A percentile compares a stretch with the other conserved stretches of the same genome.
Conservation (phyloP, 2,329 filamentous ascomycete genomes). For the Lomentospora prolificans region DNA sequence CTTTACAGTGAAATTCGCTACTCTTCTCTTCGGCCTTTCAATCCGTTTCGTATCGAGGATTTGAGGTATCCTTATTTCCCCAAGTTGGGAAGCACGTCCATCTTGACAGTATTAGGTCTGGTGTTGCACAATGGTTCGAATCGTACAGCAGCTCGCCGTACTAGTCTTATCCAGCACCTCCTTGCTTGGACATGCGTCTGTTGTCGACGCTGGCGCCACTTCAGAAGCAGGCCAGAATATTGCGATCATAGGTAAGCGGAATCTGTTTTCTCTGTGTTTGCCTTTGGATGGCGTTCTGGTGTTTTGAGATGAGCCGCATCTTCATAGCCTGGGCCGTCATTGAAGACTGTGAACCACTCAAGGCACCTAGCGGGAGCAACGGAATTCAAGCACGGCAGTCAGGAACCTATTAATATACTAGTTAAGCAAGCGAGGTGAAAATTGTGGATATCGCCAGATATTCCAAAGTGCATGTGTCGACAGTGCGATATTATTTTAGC, state of each 20-base stretch:
- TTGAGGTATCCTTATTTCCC: too few species aligned
- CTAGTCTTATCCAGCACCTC: background rate
- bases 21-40: too few species aligned
- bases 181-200: background rate
- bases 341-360: background rate
- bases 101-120: too few species aligned
- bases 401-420: too few species aligned
- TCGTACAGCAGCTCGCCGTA: background rate
- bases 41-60: too few species aligned
- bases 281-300: too few species aligned
- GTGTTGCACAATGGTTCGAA: background rate
- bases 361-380: background rate
- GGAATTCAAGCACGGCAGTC: too few species aligned
- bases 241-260: conserved; percentile 19
- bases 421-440: too few species aligned
- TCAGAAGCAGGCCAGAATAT: conserved; percentile 14
- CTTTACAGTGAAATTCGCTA: too few species aligned
- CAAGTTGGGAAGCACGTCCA: too few species aligned
- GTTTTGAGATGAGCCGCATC: background rate
- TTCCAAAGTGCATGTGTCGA: conserved; percentile 3
- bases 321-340: background rate
- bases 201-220: background rate
- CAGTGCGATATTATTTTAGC: background rate
- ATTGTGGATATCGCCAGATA: background rate
- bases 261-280: background rate